Evolutionary conservation across 1,284 basidiomycete species (phyloP), one percentile per base, ranked within the genome.

Genomic region (Leccinum pachyderme): DNA sequence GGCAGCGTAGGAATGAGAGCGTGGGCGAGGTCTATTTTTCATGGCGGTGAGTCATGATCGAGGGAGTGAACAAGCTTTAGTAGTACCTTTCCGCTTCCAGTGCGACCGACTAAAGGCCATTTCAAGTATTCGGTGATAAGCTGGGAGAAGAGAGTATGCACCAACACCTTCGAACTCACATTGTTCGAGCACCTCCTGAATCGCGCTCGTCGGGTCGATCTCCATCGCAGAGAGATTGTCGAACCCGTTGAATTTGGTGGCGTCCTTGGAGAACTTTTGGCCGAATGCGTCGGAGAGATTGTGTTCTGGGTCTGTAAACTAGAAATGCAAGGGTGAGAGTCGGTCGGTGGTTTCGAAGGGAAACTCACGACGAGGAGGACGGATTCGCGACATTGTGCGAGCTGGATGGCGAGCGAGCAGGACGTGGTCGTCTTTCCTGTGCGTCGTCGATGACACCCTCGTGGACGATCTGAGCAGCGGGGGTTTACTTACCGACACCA

Each of bases 221-320:
- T 99, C 96, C 96, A 99, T 99, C 0, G 97, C 96, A 67, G 75
- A 96, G 41, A 99, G 82, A 76, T 99, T 99, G 63, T 92, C 86
- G 64, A 98, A 98, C 5, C 97, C 96, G 67, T 98, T 98, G 52
- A 99, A 96, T 75, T 92, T 93, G n/a, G 95, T 99, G 33, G 96
- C 96, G 72, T 99, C 97, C 70, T 98, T 98, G 59, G 93, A 94
- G 74, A 99, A 99, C 77, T 99, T 99, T 72, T 99, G 96, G 11
- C 94, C 93, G 73, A 99, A 99, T 7, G 97, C 96, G 75, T 99
- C 96, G 13, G 95, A 98, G 39, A 99, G 79, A 74, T 99, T 99
- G 78, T 99, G 96, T 39, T 97, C 96, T 11, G 96, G 97, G 75
- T 99, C 96, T 7, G 96, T 99, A 11, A 95, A 98, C 94, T 97